Evolutionary conservation across 345 rosid genomes (phyloP), one percentile per base, ranked within the genome.

Genomic region (Viola odorata): DNA sequence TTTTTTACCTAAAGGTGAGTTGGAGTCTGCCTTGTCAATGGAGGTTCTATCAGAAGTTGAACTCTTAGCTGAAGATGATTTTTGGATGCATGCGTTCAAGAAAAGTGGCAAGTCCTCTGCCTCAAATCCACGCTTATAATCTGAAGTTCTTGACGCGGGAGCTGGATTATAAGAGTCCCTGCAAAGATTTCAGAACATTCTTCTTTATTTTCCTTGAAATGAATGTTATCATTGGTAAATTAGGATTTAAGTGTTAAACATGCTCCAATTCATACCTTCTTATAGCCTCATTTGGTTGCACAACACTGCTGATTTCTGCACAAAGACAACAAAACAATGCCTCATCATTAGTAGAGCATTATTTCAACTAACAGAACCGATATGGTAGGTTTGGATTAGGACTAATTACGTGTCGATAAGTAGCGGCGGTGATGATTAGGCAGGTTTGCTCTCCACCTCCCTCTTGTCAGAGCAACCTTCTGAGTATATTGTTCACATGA

Each of bases 401-500:
- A 6, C 37, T 12, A 37, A 23, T 53, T 68, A 81, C 85, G 64
- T 9, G 82, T 62, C n/a, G 80, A 69, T 55, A 84, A 66, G 68
- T 79, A 82, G 23, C 86, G 82, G 41, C 73, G 69, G 62, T 78
- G 79, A 57, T 75, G 65, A 50, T 62, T 74, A 1, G 88, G 84
- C 60, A 73, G 38, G 57, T 8, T 71, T 1, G 79, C 55, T 45
- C 23, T 75, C 91, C 91, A 82, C 53, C 62, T 39, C 5, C 77
- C 50, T 62, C 73, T 72, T 41, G 62, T 66, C 14, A 85, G 66
- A 60, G 84, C 90, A 44, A 81, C 58, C 70, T 61, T 77, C 60
- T 69, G 73, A 8, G 78, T 71, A 59, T 79, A 80, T 48, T 53
- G 65, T 69, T 80, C 73, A 23, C 80, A 81, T 3, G 74, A 77